Base-by-base conservation (phyloP, 1,139 yeast genomes). In the Candida buenavistaensis region DNA sequence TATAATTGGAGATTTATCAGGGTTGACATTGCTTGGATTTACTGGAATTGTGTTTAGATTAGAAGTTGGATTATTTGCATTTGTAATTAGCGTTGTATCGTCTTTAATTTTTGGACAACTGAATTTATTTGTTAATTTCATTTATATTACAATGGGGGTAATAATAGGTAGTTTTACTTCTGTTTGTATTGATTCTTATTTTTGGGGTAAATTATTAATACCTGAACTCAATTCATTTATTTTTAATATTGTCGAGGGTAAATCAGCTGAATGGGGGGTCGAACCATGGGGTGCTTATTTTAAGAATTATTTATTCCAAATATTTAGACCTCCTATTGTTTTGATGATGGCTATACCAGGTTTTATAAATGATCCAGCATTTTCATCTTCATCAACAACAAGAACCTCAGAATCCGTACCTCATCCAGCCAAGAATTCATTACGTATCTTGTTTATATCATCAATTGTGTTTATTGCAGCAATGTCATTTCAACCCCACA, bases 401-500 rank as follows among this genome's bases (percentile, higher is more conserved):
- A n/a, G 35, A 11, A 42, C 28, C 23, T 51, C 71, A 4, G 46
- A 71, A 9, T 62, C 72, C 0, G 46, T 69, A 6, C 27, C 39
- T 8, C 63, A 64, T 30, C 73, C 70, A 2, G 68, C 71, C 1
- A 56, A 51, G 30, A 51, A 67, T 44, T 59, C 73, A 1, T 50
- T 70, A 30, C 52, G 65, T 24, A 54, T 65, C 19, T 50, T 69
- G 28, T 55, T 52, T 23, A 30, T 57, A 4, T 64, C 88, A 0
- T 62, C 84, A 0, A 24, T 80, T 3, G 35, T 77, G 8, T 90
- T 66, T 53, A 70, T 88, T 20, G 47, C 66, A 2, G 54, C 76
- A 2, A 73, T 89, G 73, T 89, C 97, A 0, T 56, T 82, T 37
- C 95, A 85, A 55, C 92, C 95, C 2, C 97, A 90, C 50, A 92